Conservation (phyloP, 2,329 filamentous ascomycete species). For the Phoma sp. region DNA sequence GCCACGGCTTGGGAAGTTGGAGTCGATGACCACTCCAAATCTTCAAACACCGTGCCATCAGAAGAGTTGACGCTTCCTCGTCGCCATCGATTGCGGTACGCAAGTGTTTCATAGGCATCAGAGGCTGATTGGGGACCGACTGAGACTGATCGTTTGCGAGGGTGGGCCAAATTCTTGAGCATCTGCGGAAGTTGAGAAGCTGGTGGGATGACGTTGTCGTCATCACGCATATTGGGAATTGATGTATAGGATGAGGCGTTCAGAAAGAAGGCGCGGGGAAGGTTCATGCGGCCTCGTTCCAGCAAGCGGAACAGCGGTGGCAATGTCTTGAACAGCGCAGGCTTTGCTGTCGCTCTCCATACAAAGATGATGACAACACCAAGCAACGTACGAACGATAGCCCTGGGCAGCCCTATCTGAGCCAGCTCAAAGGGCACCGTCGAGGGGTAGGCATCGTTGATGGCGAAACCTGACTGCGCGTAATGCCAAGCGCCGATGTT, state of each 20-base stretch:
- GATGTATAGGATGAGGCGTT: constrained; percentile 88
- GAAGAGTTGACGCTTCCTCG: constrained; percentile 63
- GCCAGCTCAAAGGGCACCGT: constrained; percentile 70
- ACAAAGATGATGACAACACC: constrained; percentile 85
- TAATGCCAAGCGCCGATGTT: constrained; percentile 87
- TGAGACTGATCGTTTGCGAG: constrained; percentile 81
- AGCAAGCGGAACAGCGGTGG: constrained; percentile 88
- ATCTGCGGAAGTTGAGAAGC: constrained; percentile 87
- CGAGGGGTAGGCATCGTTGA: constrained; percentile 61
- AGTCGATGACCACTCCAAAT: constrained; percentile 29
- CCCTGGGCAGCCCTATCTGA: constrained; percentile 69
- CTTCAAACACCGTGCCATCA: constrained; percentile 40
- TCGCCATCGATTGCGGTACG: constrained; percentile 78
- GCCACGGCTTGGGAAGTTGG: constrained; percentile 35
- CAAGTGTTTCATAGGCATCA: constrained; percentile 93
- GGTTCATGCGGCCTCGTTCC: constrained; percentile 76
- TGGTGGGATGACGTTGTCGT: constrained; percentile 88
- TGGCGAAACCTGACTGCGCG: constrained; percentile 62
- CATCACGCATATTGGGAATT: constrained; percentile 73
- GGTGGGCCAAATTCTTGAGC: constrained; percentile 80
- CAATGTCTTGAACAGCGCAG: constrained; percentile 74
- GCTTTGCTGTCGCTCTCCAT: constrained; percentile 92
- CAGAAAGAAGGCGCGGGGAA: constrained; percentile 90
- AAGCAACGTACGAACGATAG: constrained; percentile 72
- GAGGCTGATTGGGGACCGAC: constrained; percentile 94